Percentiles rank a stretch among this genome's conserved stretches.
Evolutionary conservation across 1,139 yeast genomes (phyloP).

Genomic region (Lodderomyces theae): DNA sequence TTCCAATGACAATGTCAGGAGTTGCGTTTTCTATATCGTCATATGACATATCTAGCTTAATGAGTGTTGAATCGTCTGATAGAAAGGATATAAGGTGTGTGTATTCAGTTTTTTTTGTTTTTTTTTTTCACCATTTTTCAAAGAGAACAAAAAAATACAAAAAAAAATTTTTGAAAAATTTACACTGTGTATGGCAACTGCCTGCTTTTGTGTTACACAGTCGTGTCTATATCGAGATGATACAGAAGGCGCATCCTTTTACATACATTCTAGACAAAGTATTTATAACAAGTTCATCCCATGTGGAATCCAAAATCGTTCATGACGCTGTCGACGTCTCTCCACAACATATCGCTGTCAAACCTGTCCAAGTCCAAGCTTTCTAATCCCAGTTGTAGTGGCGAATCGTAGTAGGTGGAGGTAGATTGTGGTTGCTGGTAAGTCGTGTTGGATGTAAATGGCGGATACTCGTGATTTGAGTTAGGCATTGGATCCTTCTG

Average conservation of each 20-base stretch:
- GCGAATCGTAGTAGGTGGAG: conserved; percentile 26
- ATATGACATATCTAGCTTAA: conserved; percentile 37
- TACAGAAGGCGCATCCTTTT: too few relatives aligned
- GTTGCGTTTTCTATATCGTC: conserved; percentile 80
- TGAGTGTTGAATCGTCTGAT: too few relatives aligned
- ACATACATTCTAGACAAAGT: too few relatives aligned
- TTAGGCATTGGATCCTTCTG: not conserved
- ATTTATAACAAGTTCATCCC: too few relatives aligned
- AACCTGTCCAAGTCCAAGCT: conserved; percentile 33
- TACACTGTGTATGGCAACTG: not conserved
- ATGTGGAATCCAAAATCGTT: conserved; percentile 88
- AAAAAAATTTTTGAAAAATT: conserved; percentile 4
- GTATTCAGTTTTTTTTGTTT: too few relatives aligned
- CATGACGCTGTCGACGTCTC: conserved; percentile 89
- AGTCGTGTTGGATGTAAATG: conserved; percentile 1
- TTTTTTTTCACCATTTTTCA: conserved; percentile 2
- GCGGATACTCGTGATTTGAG: not conserved
- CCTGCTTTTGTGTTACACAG: not conserved
- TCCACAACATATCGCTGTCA: conserved; percentile 73
- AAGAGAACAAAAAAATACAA: conserved; percentile 3
- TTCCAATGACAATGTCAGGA: conserved; percentile 84
- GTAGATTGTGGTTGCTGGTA: conserved; percentile 14
- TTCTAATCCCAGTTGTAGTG: conserved; percentile 30
- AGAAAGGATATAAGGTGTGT: too few relatives aligned
- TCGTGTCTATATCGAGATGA: conserved; percentile 1